A percentile compares a stretch with the other conserved stretches of the same genome.
Evolutionary conservation across 108 stramenopile species (phyloP).

Genomic region (Nannochloropsis granulata): DNA sequence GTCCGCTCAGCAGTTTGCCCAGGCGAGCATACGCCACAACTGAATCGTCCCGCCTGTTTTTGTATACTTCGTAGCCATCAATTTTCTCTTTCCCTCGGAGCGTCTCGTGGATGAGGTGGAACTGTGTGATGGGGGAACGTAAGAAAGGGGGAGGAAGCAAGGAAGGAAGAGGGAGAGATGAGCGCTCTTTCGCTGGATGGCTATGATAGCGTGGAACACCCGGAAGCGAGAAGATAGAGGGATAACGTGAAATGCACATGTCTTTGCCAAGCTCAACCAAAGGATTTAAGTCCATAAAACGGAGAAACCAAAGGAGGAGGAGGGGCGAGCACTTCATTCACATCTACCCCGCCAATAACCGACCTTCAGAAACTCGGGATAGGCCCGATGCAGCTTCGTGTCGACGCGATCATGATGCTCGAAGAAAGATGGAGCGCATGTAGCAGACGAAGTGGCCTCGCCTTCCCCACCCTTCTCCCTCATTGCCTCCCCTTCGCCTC

Average conservation of each 20-base stretch:
- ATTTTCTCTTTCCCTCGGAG: background rate
- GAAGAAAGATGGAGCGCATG: background rate
- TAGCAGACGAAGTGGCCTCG: background rate
- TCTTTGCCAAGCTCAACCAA: background rate
- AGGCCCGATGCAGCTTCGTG: background rate
- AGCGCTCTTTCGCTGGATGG: too few relatives aligned
- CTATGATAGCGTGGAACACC: too few relatives aligned
- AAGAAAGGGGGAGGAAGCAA: too few relatives aligned
- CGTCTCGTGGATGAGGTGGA: background rate
- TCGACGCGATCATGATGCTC: background rate
- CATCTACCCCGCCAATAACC: background rate
- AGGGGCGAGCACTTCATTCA: background rate
- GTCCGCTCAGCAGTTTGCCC: background rate
- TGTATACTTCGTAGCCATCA: background rate
- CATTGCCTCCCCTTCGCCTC: too few relatives aligned
- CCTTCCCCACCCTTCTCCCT: background rate
- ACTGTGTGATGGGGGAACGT: background rate
- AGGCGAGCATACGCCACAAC: background rate
- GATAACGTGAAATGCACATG: too few relatives aligned
- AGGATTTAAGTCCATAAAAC: background rate
- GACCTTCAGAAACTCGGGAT: background rate
- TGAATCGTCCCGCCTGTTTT: background rate
- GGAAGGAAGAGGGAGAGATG: too few relatives aligned
- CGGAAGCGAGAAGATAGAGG: too few relatives aligned
- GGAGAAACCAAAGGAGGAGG: background rate